Evolutionary conservation across 768 basidiomycete genomes (phyloP), one percentile per base, ranked within the genome.

Genomic region (Mycena filopes): DNA sequence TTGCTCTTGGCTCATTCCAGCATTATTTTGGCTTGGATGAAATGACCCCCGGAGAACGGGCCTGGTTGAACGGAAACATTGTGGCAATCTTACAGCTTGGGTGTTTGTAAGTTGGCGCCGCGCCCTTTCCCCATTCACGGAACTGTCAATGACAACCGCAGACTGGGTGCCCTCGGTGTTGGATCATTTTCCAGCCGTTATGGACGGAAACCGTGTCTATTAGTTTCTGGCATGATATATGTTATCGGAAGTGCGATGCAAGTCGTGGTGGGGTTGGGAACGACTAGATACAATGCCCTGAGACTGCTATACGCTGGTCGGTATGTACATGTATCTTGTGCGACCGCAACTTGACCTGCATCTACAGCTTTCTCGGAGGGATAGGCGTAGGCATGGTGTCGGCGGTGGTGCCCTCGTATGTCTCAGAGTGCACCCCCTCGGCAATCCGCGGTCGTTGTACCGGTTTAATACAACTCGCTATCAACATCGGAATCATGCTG

Each of bases 311-410:
- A 63, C 47, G 36, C 59, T 45, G 61, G 67, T 31, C 56, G 70
- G 67, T 66, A 38, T 5, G 60, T 36, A 36, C n/a, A 54, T 38
- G n/a, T 16, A 28, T 26, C n/a, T 42, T 7, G 11, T 13, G 18
- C 18, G 21, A 51, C 16, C 41, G 18, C 23, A 40, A 3, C 6
- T 13, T 8, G 8, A 40, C 4, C 16, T 85, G 0, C 83, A 86
- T 54, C 84, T 82, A n/a, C 78, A 89, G 65, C 5, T 90, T 89
- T 74, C 59, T 91, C 0, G 82, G 84, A 8, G 89, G 90, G 21
- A 77, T 89, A 54, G 88, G 89, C 9, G 81, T 89, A 29, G 87
- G 88, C 16, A 83, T 84, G 80, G 78, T 82, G 9, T 80, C 82
- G 1, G 83, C 84, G 5, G 72, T 86, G 2, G 80, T 84, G 7